These are phyloP conservation scores for Hapsidospora chrysogenum DNA, from an alignment of 495 filamentous ascomycete genomes.

Conservation along the genomic window DNA sequence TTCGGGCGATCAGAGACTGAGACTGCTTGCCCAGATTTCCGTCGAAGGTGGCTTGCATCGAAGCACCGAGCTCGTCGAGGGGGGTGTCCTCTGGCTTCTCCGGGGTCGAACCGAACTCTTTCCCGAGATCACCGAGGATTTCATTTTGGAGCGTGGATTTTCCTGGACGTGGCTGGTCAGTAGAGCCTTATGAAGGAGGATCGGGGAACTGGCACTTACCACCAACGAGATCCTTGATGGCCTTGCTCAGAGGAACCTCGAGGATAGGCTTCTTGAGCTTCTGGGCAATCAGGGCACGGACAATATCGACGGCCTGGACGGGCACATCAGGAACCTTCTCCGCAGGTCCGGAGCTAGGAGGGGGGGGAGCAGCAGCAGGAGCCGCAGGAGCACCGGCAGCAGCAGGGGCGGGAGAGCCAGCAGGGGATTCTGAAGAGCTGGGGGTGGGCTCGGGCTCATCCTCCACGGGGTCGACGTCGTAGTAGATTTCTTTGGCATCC, in stretches of 20 bases:
- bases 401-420: slow-evolving; percentile 15
- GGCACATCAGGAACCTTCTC: slow-evolving; percentile 73
- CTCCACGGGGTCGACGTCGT: slow-evolving; percentile 89
- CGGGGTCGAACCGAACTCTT: slow-evolving; percentile 94
- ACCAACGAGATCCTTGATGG: slow-evolving; percentile 97
- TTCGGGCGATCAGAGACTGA: slow-evolving; percentile 75
- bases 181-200: slow-evolving; percentile 4
- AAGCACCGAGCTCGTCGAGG: slow-evolving; percentile 82
- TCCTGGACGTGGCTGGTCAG: slow-evolving; percentile 32
- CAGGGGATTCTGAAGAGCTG: slow-evolving; percentile 20
- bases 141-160: slow-evolving; percentile 98
- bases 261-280: slow-evolving; percentile 88
- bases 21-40: slow-evolving; percentile 96
- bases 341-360: slow-evolving; percentile 72
- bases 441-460: slow-evolving; percentile 58
- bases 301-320: slow-evolving; percentile 74
- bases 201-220: slow-evolving; percentile 38
- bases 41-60: slow-evolving; percentile 97
- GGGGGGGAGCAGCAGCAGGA: slow-evolving; percentile 37
- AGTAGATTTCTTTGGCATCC: slow-evolving; percentile 98
- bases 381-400: slow-evolving; percentile 34
- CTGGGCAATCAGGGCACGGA: slow-evolving; percentile 86
- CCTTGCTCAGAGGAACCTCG: slow-evolving; percentile 88
- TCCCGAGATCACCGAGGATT: slow-evolving; percentile 87
- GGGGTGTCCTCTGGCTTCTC: slow-evolving; percentile 98